Evolutionary conservation across 1,284 basidiomycete species (phyloP).

Genomic region (Cryptococcus sp.): DNA sequence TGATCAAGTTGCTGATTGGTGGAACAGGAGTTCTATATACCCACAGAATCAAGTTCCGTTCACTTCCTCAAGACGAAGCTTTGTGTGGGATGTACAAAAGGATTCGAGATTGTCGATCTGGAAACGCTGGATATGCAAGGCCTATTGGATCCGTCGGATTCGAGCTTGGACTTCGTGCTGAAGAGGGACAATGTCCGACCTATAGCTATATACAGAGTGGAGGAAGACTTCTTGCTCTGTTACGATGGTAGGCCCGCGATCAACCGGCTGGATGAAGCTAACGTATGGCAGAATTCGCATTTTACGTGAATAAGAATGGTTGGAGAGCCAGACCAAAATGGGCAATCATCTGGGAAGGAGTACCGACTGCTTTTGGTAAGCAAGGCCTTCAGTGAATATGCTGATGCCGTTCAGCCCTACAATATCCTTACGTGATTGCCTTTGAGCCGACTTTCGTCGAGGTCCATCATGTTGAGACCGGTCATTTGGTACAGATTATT

Average conservation of each 20-base stretch:
- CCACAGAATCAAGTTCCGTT: slow-evolving; percentile 92
- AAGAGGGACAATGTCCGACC: slow-evolving; percentile 84
- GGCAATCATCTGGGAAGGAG: slow-evolving; percentile 96
- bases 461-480: slow-evolving; percentile 91
- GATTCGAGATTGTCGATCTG: slow-evolving; percentile 99
- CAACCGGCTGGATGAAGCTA: background rate
- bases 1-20: background rate
- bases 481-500: slow-evolving; percentile 88
- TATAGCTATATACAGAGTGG: slow-evolving; percentile 94
- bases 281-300: slow-evolving; percentile 75
- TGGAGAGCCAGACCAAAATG: slow-evolving; percentile 85
- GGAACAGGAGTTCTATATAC: slow-evolving; percentile 91
- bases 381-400: slow-evolving; percentile 2
- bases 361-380: slow-evolving; percentile 87
- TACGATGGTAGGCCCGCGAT: slow-evolving; percentile 72
- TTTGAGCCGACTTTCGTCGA: slow-evolving; percentile 97
- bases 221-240: slow-evolving; percentile 94
- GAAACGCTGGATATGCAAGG: slow-evolving; percentile 97
- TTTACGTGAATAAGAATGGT: slow-evolving; percentile 97
- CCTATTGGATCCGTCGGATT: slow-evolving; percentile 86
- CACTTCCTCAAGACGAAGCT: slow-evolving; percentile 98
- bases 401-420: slow-evolving; percentile 61
- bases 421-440: slow-evolving; percentile 94
- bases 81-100: slow-evolving; percentile 94
- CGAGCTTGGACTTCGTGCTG: slow-evolving; percentile 87